phyloP scores from a whole-genome alignment of 2,329 filamentous ascomycete species.

The Fusarium papillatum region DNA sequence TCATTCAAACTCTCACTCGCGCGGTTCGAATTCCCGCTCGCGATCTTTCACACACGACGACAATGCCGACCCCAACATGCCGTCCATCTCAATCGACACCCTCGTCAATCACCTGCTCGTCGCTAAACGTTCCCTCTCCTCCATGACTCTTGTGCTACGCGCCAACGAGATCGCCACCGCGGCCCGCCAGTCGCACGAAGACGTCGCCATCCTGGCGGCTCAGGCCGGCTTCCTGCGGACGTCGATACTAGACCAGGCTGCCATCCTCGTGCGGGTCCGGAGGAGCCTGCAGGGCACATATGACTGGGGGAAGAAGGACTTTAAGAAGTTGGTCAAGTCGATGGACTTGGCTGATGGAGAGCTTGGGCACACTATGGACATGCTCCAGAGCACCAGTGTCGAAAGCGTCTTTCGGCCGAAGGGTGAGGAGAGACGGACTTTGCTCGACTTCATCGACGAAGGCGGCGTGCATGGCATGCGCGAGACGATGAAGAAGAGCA shows the following conservation, averaged over 20 bases:
- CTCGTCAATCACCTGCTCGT: constrained; percentile 88
- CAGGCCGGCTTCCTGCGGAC: constrained; percentile 76
- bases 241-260: constrained; percentile 70
- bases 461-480: constrained; percentile 75
- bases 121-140: constrained; percentile 88
- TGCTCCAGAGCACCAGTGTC: constrained; percentile 74
- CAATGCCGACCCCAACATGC: constrained; percentile 24
- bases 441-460: constrained; percentile 85
- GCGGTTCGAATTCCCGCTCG: constrained; percentile 43
- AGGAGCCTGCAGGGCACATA: constrained; percentile 67
- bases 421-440: constrained; percentile 69
- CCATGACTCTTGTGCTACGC: constrained; percentile 85
- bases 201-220: constrained; percentile 80
- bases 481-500: constrained; percentile 76
- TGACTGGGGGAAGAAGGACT: constrained; percentile 70
- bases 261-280: constrained; percentile 65
- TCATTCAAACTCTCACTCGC: constrained; percentile 45
- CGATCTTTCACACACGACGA: constrained; percentile 34
- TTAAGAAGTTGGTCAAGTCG: constrained; percentile 70
- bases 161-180: constrained; percentile 88
- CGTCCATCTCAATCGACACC: constrained; percentile 71
- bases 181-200: constrained; percentile 82
- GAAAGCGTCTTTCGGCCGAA: constrained; percentile 73
- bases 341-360: constrained; percentile 77
- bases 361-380: constrained; percentile 75